Percentiles rank a stretch among this genome's conserved stretches.
Evolutionary conservation across 2,329 filamentous ascomycete species (phyloP).

Genomic region (Capronia americana): DNA sequence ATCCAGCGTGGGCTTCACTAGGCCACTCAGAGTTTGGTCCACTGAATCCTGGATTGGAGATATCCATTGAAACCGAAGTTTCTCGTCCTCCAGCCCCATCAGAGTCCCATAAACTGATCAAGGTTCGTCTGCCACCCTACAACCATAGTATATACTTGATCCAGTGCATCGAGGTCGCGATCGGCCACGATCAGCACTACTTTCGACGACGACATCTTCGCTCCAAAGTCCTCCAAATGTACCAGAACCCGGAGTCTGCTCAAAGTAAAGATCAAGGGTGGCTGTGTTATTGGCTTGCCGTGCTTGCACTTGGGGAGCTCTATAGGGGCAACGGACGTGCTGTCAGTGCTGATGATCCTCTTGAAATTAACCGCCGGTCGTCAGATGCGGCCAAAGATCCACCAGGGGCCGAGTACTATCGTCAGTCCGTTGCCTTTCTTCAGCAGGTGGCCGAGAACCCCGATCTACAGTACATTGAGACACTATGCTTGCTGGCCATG

Average conservation of each 20-base stretch:
- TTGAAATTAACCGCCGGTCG: too few relatives aligned
- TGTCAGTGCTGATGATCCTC: background rate
- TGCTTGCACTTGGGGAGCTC: slow-evolving; percentile 29
- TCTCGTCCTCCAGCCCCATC: slow-evolving; percentile 17
- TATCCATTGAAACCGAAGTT: slow-evolving; percentile 28
- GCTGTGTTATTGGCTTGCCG: slow-evolving; percentile 31
- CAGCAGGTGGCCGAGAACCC: slow-evolving; percentile 33
- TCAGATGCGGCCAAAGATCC: slow-evolving; percentile 10
- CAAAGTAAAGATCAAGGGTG: slow-evolving; percentile 33
- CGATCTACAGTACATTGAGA: slow-evolving; percentile 30
- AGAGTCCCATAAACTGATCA: slow-evolving; percentile 17
- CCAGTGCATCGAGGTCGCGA: slow-evolving; percentile 25
- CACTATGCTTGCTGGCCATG: slow-evolving; percentile 26
- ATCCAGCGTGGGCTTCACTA: slow-evolving; percentile 27
- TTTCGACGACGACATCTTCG: slow-evolving; percentile 17
- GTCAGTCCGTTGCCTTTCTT: slow-evolving; percentile 29
- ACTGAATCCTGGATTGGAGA: slow-evolving; percentile 24
- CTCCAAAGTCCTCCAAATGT: slow-evolving; percentile 26
- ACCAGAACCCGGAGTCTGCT: slow-evolving; percentile 27
- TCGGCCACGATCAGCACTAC: slow-evolving; percentile 21
- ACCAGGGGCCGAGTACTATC: slow-evolving; percentile 28
- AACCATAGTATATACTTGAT: slow-evolving; percentile 31
- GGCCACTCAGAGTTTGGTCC: slow-evolving; percentile 21
- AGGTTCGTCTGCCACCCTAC: slow-evolving; percentile 30
- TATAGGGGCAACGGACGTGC: slow-evolving; percentile 18